phyloP scores from a whole-genome alignment of 345 rosid species.

The Citropsis articulata region DNA sequence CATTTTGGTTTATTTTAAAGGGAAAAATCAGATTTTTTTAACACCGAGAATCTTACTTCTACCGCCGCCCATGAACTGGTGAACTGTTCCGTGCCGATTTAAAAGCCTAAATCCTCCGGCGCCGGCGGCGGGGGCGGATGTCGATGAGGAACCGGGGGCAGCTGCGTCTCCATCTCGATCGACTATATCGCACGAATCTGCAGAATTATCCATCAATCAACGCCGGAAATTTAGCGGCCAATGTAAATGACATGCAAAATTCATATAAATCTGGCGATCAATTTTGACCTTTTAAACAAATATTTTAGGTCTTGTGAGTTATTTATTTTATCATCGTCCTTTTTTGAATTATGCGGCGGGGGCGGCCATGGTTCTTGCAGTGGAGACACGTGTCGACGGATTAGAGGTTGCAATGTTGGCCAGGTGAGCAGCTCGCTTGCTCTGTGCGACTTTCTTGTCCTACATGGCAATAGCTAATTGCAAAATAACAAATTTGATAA shows the following conservation, averaged over 20 bases:
- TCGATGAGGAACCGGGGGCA: neutral
- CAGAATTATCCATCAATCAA: neutral
- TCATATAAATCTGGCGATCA: neutral
- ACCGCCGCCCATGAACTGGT: constrained; percentile 52
- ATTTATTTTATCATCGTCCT: neutral
- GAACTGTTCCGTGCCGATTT: constrained; percentile 37
- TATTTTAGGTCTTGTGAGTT: neutral
- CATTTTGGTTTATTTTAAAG: neutral
- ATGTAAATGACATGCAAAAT: neutral
- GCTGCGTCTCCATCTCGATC: constrained; percentile 30
- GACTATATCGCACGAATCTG: neutral
- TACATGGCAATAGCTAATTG: no score
- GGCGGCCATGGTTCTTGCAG: neutral
- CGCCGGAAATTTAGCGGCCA: neutral
- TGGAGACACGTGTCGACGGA: neutral
- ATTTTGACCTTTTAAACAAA: neutral
- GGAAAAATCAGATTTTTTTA: neutral
- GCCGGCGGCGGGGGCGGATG: neutral
- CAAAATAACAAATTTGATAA: neutral
- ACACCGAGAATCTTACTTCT: constrained; percentile 23
- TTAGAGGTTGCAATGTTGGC: neutral
- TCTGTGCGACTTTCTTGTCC: neutral
- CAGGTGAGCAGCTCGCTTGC: neutral
- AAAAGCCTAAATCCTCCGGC: constrained; percentile 26
- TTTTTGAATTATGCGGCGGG: neutral